A percentile compares a stretch with the other conserved stretches of the same genome.
Evolutionary conservation across 2,329 filamentous ascomycete species (phyloP).

Genomic region (Aureobasidium mangrovei): DNA sequence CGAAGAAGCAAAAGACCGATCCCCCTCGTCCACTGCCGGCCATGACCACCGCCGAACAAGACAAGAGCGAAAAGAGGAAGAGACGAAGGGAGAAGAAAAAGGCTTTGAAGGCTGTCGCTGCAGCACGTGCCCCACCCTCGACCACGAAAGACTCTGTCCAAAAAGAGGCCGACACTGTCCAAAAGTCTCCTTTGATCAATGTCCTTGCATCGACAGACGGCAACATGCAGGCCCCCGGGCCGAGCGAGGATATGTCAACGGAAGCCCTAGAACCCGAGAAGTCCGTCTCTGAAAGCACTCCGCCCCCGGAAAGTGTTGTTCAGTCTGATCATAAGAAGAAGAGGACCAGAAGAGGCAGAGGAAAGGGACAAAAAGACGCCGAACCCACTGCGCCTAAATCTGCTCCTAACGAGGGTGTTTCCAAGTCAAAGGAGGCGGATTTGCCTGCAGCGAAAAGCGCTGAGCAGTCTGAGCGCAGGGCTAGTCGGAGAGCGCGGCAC

Average conservation of each 20-base stretch:
- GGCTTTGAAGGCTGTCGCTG: neutral
- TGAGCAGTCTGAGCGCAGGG: no score
- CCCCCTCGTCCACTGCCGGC: neutral
- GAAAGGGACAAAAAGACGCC: neutral
- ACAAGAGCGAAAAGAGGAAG: neutral
- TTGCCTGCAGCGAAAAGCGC: no score
- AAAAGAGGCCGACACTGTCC: no score
- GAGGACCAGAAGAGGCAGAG: conserved; percentile 4
- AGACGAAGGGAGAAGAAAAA: neutral
- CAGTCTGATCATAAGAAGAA: conserved; percentile 1
- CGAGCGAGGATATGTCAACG: neutral
- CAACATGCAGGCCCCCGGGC: neutral
- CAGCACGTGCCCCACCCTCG: neutral
- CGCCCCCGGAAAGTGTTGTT: neutral
- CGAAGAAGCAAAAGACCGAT: conserved; percentile 2
- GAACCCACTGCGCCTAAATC: no score
- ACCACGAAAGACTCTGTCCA: no score
- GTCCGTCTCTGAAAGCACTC: neutral
- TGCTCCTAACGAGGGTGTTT: no score
- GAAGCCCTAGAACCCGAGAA: neutral
- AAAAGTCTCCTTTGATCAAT: no score
- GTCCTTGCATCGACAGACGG: no score
- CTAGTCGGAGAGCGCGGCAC: no score
- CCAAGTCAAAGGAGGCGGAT: no score
- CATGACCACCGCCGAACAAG: neutral